Percentiles rank a stretch among this genome's conserved stretches.
These are phyloP conservation scores for Selaginella tamariscina DNA, from an alignment of 75 land plant species.

Conservation along the genomic window DNA sequence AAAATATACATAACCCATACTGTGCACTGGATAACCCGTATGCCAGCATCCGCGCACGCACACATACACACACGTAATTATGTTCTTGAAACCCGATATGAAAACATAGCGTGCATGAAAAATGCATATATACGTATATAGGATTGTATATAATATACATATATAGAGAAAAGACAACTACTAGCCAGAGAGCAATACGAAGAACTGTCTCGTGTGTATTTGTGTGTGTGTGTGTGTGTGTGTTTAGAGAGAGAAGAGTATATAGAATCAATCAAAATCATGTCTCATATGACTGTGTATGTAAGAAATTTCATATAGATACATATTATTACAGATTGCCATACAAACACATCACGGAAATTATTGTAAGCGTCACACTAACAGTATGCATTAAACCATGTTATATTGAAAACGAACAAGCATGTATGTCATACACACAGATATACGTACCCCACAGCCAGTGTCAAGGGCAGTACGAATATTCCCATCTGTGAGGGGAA, in stretches of 20 bases:
- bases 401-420: neutral
- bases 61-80: neutral
- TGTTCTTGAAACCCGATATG: neutral
- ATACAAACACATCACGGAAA: no score
- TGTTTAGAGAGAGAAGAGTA: no score
- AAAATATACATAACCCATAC: neutral
- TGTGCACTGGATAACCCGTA: neutral
- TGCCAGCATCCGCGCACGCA: neutral
- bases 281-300: neutral
- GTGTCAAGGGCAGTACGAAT: slow-evolving; percentile 51
- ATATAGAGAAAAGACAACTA: no score
- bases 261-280: slow-evolving; percentile 3
- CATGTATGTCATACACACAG: neutral
- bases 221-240: no score
- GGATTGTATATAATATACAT: no score
- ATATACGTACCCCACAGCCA: slow-evolving; percentile 41
- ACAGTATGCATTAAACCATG: neutral
- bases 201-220: no score
- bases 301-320: neutral
- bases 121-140: no score
- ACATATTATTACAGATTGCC: no score
- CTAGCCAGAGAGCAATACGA: no score
- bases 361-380: no score
- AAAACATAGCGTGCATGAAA: neutral
- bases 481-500: slow-evolving; percentile 35